Conservation (phyloP, 768 basidiomycete species). For the Mycena kentingensis region DNA sequence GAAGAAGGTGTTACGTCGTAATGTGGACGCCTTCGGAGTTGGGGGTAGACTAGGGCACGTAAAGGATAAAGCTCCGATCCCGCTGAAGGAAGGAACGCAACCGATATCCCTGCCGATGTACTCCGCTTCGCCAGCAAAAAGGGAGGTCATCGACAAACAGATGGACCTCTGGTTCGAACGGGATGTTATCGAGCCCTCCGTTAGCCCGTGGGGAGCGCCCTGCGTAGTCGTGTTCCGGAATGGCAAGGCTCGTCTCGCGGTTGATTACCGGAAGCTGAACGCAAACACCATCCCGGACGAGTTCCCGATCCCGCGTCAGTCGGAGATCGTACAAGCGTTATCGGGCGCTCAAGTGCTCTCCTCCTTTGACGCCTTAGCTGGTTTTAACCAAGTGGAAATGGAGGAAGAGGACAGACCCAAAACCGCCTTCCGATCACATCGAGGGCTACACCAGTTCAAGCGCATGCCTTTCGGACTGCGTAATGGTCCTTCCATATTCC, state of each 20-base stretch:
- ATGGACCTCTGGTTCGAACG: slow-evolving; percentile 33
- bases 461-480: slow-evolving; percentile 44
- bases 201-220: slow-evolving; percentile 41
- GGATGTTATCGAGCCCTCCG: slow-evolving; percentile 41
- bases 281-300: slow-evolving; percentile 24
- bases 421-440: slow-evolving; percentile 40
- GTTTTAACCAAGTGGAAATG: slow-evolving; percentile 43
- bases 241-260: slow-evolving; percentile 35
- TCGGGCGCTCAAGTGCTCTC: slow-evolving; percentile 33
- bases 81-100: too few relatives aligned
- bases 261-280: slow-evolving; percentile 35
- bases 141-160: too few relatives aligned
- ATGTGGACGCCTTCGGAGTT: too few relatives aligned
- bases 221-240: too few relatives aligned
- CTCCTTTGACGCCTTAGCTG: too few relatives aligned
- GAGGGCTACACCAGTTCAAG: slow-evolving; percentile 42
- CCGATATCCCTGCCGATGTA: too few relatives aligned
- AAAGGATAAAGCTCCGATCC: too few relatives aligned
- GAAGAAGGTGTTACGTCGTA: too few relatives aligned
- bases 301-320: slow-evolving; percentile 28
- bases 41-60: too few relatives aligned
- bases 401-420: slow-evolving; percentile 29
- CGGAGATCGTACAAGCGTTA: slow-evolving; percentile 31
- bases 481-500: slow-evolving; percentile 42
- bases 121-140: too few relatives aligned